Base-by-base conservation (phyloP, 139 green algal genomes). In the Chlamydomonas sp. region DNA sequence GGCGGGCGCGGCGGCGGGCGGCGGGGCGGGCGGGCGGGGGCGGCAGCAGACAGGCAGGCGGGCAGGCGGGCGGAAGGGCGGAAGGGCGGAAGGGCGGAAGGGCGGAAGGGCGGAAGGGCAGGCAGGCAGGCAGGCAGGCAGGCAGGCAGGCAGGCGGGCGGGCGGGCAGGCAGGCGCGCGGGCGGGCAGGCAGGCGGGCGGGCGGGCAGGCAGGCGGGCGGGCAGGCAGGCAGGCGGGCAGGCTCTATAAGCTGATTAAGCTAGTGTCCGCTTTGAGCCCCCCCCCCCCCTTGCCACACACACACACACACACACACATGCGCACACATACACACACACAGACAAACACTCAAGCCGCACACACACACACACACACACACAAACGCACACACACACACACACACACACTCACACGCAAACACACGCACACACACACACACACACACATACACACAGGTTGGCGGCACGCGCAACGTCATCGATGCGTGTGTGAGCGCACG, bases 391-490 rank as follows among this genome's bases (percentile, higher is more conserved):
- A 54, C 43, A 54, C 16, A 54, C 43, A 54, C 20, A 20, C 43
- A 54, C 43, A 54, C 20, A 20, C 43, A 54, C 43, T 26, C 16
- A 54, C 43, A 54, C 43, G n/a, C n/a, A n/a, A n/a, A n/a, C n/a
- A n/a, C n/a, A n/a, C n/a, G n/a, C 6, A 30, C 16, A 63, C 16
- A 63, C 22, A 63, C 13, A 63, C 54, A 63, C 22, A 34, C 22
- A 63, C n/a, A 63, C 13, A 63, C 22, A 63, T 63, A 24, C 54
- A 63, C 82, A 5, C 83, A 86, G 28, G 66, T 86, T n/a, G 36
- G 35, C 26, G 78, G 78, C 8, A 84, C 78, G n/a, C 20, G 28
- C 3, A 60, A 76, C 35, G 77, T 84, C 10, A 38, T 83, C 0
- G 48, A 48, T 6, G 77, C 79, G 1, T 83, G 75, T 36, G 5